A percentile compares a stretch with the other conserved stretches of the same genome.
These are phyloP conservation scores for Pestalotiopsis sp. DNA, from an alignment of 2,329 filamentous ascomycete species.

Conservation along the genomic window DNA sequence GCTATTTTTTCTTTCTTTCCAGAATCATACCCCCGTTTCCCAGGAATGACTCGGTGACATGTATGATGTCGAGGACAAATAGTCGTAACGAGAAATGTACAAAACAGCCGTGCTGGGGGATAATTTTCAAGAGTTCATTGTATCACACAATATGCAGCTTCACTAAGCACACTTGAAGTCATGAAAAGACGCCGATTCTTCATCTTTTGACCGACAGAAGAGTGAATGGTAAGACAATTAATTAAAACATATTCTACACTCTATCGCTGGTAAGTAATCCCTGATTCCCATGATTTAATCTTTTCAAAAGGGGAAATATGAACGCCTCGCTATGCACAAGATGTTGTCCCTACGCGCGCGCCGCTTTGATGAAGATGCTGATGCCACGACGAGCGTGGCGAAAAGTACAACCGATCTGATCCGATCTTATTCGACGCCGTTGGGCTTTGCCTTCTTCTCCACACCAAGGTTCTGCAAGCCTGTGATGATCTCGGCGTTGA, in stretches of 20 bases:
- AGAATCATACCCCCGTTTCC: too few species aligned
- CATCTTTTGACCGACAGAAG: neutral
- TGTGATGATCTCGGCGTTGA: conserved; percentile 60
- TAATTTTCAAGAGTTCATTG: neutral
- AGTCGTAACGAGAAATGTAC: neutral
- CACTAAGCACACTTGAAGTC: too few species aligned
- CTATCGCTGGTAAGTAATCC: neutral
- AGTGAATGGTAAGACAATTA: neutral
- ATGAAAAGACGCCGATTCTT: too few species aligned
- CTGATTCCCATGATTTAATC: neutral
- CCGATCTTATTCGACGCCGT: neutral
- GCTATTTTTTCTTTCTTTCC: too few species aligned
- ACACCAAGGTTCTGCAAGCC: conserved; percentile 57
- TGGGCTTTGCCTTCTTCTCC: conserved; percentile 32
- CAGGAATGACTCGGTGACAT: too few species aligned
- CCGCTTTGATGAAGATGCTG: neutral
- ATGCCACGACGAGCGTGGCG: neutral
- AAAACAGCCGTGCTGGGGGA: neutral
- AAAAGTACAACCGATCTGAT: neutral
- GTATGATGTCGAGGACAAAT: too few species aligned
- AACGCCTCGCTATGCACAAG: conserved; percentile 11
- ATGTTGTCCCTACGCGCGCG: neutral
- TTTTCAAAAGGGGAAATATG: neutral
- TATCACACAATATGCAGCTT: too few species aligned
- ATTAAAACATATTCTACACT: neutral